Conservation (phyloP, 306 rosid species). For the Cucurbita pepo region DNA sequence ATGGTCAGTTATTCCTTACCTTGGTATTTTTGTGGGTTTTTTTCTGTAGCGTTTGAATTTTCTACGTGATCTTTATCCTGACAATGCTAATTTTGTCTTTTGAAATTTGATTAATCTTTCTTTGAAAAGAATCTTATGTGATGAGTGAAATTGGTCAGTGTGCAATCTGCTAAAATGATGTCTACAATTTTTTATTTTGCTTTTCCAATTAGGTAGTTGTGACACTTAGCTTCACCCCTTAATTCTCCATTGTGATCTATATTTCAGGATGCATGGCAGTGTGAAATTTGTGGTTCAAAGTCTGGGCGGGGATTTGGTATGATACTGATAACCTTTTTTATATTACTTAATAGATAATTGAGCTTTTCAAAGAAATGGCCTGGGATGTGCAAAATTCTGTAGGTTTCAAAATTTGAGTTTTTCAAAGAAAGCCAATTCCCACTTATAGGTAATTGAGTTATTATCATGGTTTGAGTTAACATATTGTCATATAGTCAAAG, state of each 20-base stretch:
- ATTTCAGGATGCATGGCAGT: constrained; percentile 26
- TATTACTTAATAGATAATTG: neutral
- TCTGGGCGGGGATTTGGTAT: constrained; percentile 26
- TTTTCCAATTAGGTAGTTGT: neutral
- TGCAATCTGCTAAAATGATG: neutral
- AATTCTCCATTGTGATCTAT: neutral
- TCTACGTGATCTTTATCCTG: neutral
- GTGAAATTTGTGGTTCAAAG: constrained; percentile 19
- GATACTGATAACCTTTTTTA: neutral
- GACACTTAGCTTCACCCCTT: neutral
- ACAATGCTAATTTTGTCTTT: neutral
- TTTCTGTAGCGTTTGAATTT: neutral
- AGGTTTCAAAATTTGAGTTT: too few species aligned
- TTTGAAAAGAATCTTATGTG: neutral
- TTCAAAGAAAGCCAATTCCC: too few species aligned
- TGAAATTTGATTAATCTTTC: neutral
- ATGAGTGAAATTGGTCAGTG: neutral
- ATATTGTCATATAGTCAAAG: neutral
- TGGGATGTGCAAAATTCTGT: neutral
- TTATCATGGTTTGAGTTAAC: neutral
- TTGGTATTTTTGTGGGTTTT: neutral
- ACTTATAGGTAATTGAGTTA: neutral
- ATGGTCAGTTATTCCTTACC: constrained; percentile 14
- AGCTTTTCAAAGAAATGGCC: neutral
- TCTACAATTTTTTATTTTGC: neutral